phyloP scores from a whole-genome alignment of 2,329 filamentous ascomycete species.

The Cladosporium velox region DNA sequence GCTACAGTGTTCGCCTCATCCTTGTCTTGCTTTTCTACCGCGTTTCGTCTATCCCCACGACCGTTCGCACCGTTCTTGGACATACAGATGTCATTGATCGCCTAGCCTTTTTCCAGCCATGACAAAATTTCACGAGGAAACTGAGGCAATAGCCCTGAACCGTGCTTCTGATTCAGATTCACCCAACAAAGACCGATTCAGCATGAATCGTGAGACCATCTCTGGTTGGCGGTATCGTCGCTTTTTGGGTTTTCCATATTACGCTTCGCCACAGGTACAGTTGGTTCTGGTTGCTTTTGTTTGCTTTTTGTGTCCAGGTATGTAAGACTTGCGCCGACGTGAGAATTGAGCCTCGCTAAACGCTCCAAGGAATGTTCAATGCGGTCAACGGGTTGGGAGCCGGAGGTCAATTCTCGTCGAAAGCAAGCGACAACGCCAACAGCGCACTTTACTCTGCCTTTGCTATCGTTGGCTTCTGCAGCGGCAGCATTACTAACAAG shows the following conservation, averaged over 20 bases:
- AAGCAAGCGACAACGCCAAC: slow-evolving; percentile 60
- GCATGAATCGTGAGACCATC: slow-evolving; percentile 28
- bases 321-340: slow-evolving; percentile 8
- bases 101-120: neutral
- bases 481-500: slow-evolving; percentile 73
- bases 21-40: neutral
- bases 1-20: neutral
- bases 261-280: slow-evolving; percentile 53
- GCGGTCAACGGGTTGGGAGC: slow-evolving; percentile 54
- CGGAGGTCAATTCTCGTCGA: slow-evolving; percentile 49
- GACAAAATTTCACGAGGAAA: slow-evolving; percentile 16
- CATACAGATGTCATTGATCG: neutral
- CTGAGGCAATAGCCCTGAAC: slow-evolving; percentile 10
- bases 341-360: neutral
- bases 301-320: slow-evolving; percentile 55
- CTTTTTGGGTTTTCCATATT: slow-evolving; percentile 49
- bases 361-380: slow-evolving; percentile 50
- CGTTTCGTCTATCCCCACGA: neutral
- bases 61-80: neutral
- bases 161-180: slow-evolving; percentile 6
- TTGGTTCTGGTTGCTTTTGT: slow-evolving; percentile 53
- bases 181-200: neutral
- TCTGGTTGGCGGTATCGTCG: slow-evolving; percentile 52
- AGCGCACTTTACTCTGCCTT: slow-evolving; percentile 74
- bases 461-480: slow-evolving; percentile 64